Conservation (phyloP, 371 early-diverging fungal species). For the Mortierella sp. region DNA sequence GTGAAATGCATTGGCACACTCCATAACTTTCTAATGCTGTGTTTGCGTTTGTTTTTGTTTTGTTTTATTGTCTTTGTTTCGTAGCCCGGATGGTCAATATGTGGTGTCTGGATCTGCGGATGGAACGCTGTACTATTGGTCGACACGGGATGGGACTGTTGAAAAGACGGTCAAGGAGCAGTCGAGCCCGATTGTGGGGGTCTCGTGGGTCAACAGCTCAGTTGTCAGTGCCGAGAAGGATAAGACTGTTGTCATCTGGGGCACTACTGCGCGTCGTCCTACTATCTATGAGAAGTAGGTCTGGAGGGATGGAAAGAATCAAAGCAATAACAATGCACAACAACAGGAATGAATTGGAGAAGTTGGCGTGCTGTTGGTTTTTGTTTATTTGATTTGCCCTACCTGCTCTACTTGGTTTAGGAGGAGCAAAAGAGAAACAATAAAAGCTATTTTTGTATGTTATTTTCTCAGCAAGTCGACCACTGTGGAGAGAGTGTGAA, state of each 20-base stretch:
- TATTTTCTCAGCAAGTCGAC: not conserved
- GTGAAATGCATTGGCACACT: not conserved
- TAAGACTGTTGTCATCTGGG: slow-evolving; percentile 76
- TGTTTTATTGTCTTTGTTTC: slow-evolving; percentile 11
- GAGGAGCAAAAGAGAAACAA: not conserved
- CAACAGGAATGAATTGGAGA: not conserved
- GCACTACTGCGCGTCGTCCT: slow-evolving; percentile 58
- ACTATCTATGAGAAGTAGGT: slow-evolving; percentile 49
- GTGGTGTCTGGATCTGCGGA: slow-evolving; percentile 86
- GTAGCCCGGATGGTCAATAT: slow-evolving; percentile 89
- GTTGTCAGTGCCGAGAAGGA: slow-evolving; percentile 84
- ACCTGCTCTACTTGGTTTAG: not conserved
- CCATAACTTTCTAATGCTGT: not conserved
- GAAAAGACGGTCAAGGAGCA: slow-evolving; percentile 63
- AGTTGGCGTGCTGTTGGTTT: not conserved
- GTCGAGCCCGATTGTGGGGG: slow-evolving; percentile 69
- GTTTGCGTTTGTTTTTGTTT: not conserved
- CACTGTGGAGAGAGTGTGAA: no score
- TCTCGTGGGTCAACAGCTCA: slow-evolving; percentile 75
- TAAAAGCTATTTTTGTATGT: not conserved
- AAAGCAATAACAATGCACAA: not conserved
- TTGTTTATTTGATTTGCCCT: not conserved
- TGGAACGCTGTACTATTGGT: slow-evolving; percentile 59
- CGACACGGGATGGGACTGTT: slow-evolving; percentile 61
- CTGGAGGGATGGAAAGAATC: not conserved